Percentiles rank a stretch among this genome's conserved stretches.
Evolutionary conservation across 2,329 filamentous ascomycete species (phyloP).

Genomic region (Stachybotrys chartarum): DNA sequence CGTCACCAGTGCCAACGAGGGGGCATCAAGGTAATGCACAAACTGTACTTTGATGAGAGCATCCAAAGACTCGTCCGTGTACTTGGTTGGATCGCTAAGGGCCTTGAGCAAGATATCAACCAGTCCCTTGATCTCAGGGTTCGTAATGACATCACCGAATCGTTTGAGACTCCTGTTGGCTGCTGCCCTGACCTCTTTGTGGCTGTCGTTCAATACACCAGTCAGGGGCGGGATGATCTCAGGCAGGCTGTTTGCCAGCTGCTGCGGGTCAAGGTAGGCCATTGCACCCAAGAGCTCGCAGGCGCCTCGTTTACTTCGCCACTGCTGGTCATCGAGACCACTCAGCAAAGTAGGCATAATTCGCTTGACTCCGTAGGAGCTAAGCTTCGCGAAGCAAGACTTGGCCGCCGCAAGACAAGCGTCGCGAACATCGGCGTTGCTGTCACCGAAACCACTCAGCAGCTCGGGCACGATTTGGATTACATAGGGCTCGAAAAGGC

Average conservation of each 20-base stretch:
- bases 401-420: conserved; percentile 90
- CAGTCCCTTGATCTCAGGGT: conserved; percentile 91
- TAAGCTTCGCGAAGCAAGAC: conserved; percentile 86
- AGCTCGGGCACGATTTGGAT: conserved; percentile 92
- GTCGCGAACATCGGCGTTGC: conserved; percentile 81
- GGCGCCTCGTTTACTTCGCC: conserved; percentile 97
- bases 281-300: conserved; percentile 96
- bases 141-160: conserved; percentile 97
- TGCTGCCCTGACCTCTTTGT: conserved; percentile 89
- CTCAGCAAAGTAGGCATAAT: conserved; percentile 87
- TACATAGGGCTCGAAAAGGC: conserved; percentile 91
- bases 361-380: conserved; percentile 92
- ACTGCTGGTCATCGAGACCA: conserved; percentile 89
- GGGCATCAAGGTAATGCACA: conserved; percentile 95
- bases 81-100: conserved; percentile 92
- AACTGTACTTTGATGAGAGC: conserved; percentile 97
- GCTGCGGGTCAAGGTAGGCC: conserved; percentile 95
- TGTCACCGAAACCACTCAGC: conserved; percentile 81
- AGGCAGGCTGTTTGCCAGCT: conserved; percentile 83
- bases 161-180: conserved; percentile 95
- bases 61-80: conserved; percentile 92
- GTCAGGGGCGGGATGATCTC: conserved; percentile 97
- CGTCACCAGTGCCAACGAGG: conserved; percentile 88
- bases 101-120: conserved; percentile 91
- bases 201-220: conserved; percentile 89